Evolutionary conservation across 2,329 filamentous ascomycete genomes (phyloP).

Genomic region (Claviceps arundinis): DNA sequence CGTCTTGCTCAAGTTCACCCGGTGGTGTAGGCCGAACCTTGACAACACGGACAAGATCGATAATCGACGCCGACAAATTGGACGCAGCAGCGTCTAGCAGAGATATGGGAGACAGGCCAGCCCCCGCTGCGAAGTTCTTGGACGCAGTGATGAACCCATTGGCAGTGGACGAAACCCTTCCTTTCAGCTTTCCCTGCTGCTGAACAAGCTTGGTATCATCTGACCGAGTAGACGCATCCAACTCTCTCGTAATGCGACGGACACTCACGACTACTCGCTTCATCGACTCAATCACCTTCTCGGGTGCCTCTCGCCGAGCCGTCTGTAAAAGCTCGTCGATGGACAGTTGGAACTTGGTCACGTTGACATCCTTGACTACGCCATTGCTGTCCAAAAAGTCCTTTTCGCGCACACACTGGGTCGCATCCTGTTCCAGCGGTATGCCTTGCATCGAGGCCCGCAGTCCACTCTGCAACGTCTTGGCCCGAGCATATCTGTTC

Average conservation of each 20-base stretch:
- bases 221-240: conserved; percentile 44
- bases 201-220: conserved; percentile 38
- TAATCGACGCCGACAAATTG: conserved; percentile 71
- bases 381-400: conserved; percentile 60
- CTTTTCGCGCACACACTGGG: conserved; percentile 50
- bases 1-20: conserved; percentile 65
- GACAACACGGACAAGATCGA: conserved; percentile 71
- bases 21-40: conserved; percentile 69
- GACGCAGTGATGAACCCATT: conserved; percentile 92
- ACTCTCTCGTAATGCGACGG: conserved; percentile 70
- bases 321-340: conserved; percentile 79
- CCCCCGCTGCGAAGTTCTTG: conserved; percentile 76
- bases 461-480: conserved; percentile 73
- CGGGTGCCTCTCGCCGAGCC: conserved; percentile 60
- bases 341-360: conserved; percentile 89
- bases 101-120: conserved; percentile 83
- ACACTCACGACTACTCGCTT: conserved; percentile 74
- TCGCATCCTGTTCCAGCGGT: conserved; percentile 54
- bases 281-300: conserved; percentile 70
- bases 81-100: conserved; percentile 86
- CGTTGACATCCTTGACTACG: conserved; percentile 76
- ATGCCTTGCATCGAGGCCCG: conserved; percentile 70
- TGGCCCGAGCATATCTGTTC: conserved; percentile 72
- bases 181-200: conserved; percentile 58
- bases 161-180: conserved; percentile 77